Percentiles rank a stretch among this genome's conserved stretches.
phyloP scores from a whole-genome alignment of 306 rosid species.

The Herpetospermum pedunculosum region DNA sequence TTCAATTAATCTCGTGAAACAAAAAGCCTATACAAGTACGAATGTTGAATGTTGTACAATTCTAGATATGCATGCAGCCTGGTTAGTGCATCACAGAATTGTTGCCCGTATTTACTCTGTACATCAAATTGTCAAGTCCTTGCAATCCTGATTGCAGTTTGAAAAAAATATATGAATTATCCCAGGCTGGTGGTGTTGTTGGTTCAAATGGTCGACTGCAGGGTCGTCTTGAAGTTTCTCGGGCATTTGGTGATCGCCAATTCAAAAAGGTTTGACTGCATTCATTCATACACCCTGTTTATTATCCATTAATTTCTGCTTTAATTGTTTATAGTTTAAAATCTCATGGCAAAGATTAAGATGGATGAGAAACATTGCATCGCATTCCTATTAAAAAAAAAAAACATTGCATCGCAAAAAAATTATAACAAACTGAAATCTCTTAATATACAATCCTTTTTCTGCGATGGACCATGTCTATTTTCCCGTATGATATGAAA shows the following conservation, averaged over 20 bases:
- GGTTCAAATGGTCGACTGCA: slow-evolving; percentile 77
- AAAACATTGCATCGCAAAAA: no score
- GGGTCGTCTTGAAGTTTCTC: slow-evolving; percentile 86
- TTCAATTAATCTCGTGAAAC: neutral
- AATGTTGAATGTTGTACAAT: neutral
- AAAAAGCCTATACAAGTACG: neutral
- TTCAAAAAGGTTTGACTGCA: slow-evolving; percentile 55
- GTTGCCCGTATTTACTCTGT: neutral
- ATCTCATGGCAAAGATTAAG: neutral
- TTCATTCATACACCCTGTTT: neutral
- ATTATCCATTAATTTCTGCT: neutral
- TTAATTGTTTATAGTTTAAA: neutral
- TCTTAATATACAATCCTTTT: neutral
- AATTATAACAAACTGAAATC: neutral
- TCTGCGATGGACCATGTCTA: neutral
- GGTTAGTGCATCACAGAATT: neutral
- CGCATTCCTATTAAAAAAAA: no score
- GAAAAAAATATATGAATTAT: neutral
- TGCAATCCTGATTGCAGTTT: neutral
- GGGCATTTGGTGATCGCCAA: slow-evolving; percentile 84
- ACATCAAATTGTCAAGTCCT: neutral
- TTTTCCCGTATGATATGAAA: neutral
- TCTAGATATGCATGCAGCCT: neutral
- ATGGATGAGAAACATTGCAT: neutral
- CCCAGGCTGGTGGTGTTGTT: slow-evolving; percentile 81